These are phyloP conservation scores for Fonsecaea monophora DNA, from an alignment of 2,329 filamentous ascomycete species.

Conservation along the genomic window DNA sequence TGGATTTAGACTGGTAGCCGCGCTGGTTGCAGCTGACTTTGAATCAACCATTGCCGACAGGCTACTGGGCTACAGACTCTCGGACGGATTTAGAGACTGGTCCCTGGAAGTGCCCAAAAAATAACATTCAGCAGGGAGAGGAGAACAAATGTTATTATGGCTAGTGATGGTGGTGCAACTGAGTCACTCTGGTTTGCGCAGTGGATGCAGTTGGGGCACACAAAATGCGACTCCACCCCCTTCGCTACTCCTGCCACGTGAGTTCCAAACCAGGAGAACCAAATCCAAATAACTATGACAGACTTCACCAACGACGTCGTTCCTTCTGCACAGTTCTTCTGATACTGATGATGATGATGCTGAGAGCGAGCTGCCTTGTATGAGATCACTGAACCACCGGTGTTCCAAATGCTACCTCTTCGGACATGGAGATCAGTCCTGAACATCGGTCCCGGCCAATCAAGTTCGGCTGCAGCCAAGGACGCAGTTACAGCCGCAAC, in stretches of 20 bases:
- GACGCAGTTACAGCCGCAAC: too few relatives aligned
- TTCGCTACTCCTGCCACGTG: not conserved
- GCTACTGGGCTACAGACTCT: not conserved
- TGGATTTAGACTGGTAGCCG: conserved; percentile 31
- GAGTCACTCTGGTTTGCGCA: conserved; percentile 1
- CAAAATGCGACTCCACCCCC: conserved; percentile 1
- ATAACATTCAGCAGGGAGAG: not conserved
- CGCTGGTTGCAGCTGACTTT: conserved; percentile 17
- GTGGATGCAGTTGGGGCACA: not conserved
- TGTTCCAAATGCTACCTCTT: not conserved
- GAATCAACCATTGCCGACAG: conserved; percentile 24
- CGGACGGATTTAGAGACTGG: not conserved
- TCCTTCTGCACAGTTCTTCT: not conserved
- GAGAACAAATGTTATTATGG: not conserved
- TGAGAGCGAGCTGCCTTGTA: not conserved
- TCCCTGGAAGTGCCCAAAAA: not conserved
- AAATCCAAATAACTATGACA: not conserved
- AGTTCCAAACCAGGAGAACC: not conserved
- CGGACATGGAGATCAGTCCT: too few relatives aligned
- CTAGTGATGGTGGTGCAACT: not conserved
- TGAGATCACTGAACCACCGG: not conserved
- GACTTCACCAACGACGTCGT: not conserved
- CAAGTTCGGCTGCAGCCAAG: too few relatives aligned
- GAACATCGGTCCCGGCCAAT: too few relatives aligned
- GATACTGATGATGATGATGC: not conserved